These are phyloP conservation scores for Apiospora rasikravindrae DNA, from an alignment of 2,329 filamentous ascomycete species.

Conservation along the genomic window DNA sequence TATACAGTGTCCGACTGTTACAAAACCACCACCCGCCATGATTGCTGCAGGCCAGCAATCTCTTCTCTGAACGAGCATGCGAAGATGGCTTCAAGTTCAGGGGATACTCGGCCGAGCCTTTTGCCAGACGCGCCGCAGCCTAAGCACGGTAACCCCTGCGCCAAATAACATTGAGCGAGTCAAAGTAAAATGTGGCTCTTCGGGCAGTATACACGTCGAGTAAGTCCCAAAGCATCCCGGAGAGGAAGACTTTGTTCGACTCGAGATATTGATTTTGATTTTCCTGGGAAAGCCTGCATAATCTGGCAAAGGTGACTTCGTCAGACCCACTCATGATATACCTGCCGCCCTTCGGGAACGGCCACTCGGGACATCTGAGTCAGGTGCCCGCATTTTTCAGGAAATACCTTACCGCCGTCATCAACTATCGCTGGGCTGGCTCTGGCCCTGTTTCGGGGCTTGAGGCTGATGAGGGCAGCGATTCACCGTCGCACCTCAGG, in stretches of 20 bases:
- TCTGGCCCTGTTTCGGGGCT: conserved; percentile 18
- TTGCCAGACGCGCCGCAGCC: conserved; percentile 25
- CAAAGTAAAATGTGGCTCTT: conserved; percentile 53
- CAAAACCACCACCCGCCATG: not conserved
- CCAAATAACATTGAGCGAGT: conserved; percentile 46
- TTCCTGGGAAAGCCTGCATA: conserved; percentile 50
- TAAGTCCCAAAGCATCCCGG: conserved; percentile 38
- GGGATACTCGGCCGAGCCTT: conserved; percentile 23
- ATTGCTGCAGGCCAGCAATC: conserved; percentile 8
- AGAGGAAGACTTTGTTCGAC: not conserved
- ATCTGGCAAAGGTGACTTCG: conserved; percentile 44
- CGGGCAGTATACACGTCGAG: conserved; percentile 57
- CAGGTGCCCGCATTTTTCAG: conserved; percentile 38
- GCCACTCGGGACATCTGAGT: conserved; percentile 30
- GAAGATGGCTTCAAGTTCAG: conserved; percentile 24
- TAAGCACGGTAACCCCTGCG: conserved; percentile 30
- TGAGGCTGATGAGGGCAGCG: conserved; percentile 17
- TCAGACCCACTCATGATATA: conserved; percentile 58
- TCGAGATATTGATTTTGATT: not conserved
- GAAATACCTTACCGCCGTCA: conserved; percentile 54
- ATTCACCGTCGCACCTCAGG: conserved; percentile 33
- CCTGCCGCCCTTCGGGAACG: conserved; percentile 54
- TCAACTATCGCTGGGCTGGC: conserved; percentile 64
- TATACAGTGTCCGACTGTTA: not conserved
- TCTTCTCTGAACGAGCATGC: conserved; percentile 17